These are phyloP conservation scores for Citrullus amarus DNA, from an alignment of 306 rosid genomes.

Conservation along the genomic window DNA sequence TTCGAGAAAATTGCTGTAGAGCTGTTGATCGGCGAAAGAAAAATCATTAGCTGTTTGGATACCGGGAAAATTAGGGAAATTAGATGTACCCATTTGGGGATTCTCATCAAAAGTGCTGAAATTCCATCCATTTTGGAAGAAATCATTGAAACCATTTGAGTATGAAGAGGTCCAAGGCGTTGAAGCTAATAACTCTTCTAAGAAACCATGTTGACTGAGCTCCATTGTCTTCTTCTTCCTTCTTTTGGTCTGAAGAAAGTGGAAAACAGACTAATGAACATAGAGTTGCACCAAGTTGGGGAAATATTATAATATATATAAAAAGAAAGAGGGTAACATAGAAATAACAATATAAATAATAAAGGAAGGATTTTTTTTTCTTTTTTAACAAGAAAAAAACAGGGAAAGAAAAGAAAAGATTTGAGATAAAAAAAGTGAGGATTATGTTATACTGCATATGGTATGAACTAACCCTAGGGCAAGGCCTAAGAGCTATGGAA, in stretches of 20 bases:
- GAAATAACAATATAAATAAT: neutral
- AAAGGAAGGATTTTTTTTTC: too few species aligned
- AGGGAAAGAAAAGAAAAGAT: neutral
- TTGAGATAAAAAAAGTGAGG: neutral
- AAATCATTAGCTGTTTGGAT: slow-evolving; percentile 30
- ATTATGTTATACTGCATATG: neutral
- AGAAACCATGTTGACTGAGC: slow-evolving; percentile 69
- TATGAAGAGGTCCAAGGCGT: slow-evolving; percentile 9
- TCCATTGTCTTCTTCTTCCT: slow-evolving; percentile 38
- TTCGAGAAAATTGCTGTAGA: slow-evolving; percentile 19
- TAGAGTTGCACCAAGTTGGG: slow-evolving; percentile 8
- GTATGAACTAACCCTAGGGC: neutral
- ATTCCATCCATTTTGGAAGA: slow-evolving; percentile 50
- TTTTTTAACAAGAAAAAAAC: neutral
- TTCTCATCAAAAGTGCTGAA: slow-evolving; percentile 51
- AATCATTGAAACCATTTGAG: slow-evolving; percentile 45
- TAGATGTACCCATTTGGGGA: slow-evolving; percentile 31
- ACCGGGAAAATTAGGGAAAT: slow-evolving; percentile 38
- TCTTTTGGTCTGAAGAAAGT: slow-evolving; percentile 1
- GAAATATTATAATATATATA: slow-evolving; percentile 6
- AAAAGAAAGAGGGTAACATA: neutral
- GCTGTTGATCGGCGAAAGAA: slow-evolving; percentile 21
- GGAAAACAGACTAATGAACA: slow-evolving; percentile 1
- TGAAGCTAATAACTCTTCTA: slow-evolving; percentile 50
- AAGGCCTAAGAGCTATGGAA: slow-evolving; percentile 9